phyloP scores from a whole-genome alignment of 805 yeast genomes.

The Candida nonsorbophila region DNA sequence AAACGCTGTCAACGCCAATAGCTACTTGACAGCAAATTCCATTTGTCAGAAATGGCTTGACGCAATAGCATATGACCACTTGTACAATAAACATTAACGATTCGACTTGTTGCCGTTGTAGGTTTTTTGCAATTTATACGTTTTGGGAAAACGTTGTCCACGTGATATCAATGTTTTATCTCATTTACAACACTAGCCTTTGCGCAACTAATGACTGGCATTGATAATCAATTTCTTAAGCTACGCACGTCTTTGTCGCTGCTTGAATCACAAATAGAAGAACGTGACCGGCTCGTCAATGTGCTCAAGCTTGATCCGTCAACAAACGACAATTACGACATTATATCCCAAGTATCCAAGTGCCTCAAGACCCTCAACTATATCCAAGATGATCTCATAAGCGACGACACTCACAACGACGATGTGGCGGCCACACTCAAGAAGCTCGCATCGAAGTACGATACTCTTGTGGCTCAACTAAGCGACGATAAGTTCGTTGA shows the following conservation, averaged over 20 bases:
- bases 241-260: constrained; percentile 17
- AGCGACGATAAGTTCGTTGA: constrained; percentile 22
- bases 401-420: constrained; percentile 1
- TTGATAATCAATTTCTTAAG: constrained; percentile 7
- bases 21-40: neutral
- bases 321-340: constrained; percentile 31
- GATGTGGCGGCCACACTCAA: constrained; percentile 6
- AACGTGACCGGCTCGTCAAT: constrained; percentile 22
- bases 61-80: constrained; percentile 1
- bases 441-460: constrained; percentile 11
- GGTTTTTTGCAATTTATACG: neutral
- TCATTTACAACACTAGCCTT: neutral
- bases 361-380: constrained; percentile 21
- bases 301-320: constrained; percentile 32
- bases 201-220: constrained; percentile 1
- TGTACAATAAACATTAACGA: neutral
- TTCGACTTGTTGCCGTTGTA: neutral
- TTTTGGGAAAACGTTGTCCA: neutral
- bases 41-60: constrained; percentile 1
- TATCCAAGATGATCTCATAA: constrained; percentile 22
- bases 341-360: constrained; percentile 22
- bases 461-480: constrained; percentile 11
- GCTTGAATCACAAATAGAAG: constrained; percentile 26
- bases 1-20: neutral
- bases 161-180: constrained; percentile 1